These are phyloP conservation scores for Xylariaceae sp. DNA, from an alignment of 2,329 filamentous ascomycete species.

Conservation along the genomic window DNA sequence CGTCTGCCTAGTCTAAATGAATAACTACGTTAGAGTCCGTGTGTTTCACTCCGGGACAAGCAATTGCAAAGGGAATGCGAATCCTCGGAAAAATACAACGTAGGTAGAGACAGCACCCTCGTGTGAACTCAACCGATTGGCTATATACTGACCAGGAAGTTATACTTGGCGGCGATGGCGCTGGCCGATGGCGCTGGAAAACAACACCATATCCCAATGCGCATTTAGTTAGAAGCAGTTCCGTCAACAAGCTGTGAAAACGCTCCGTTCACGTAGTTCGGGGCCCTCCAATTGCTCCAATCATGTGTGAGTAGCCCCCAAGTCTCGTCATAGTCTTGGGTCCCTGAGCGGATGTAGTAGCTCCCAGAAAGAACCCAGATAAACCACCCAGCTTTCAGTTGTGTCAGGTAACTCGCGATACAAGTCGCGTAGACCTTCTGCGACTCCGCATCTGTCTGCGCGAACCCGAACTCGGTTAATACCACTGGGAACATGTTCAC, in stretches of 20 bases:
- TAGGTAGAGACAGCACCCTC: no score
- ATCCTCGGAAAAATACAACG: no score
- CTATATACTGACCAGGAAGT: no score
- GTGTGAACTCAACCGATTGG: no score
- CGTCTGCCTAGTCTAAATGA: no score
- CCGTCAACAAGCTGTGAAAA: constrained; percentile 31
- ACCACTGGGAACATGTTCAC: constrained; percentile 48
- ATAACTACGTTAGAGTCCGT: no score
- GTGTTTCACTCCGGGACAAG: no score
- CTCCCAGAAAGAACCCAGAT: constrained; percentile 58
- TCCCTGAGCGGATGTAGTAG: constrained; percentile 55
- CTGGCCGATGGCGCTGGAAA: no score
- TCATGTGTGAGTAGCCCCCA: constrained; percentile 57
- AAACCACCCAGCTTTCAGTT: constrained; percentile 53
- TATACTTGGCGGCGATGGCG: no score
- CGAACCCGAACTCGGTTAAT: constrained; percentile 55
- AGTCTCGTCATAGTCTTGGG: constrained; percentile 54
- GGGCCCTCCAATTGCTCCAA: constrained; percentile 51
- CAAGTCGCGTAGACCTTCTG: constrained; percentile 51
- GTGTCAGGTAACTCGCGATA: constrained; percentile 47
- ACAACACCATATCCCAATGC: no score
- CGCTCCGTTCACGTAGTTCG: constrained; percentile 40
- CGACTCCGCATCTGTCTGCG: constrained; percentile 46
- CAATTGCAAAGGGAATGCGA: no score
- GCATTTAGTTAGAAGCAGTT: constrained; percentile 10